Evolutionary conservation across 257 asterid species (phyloP), one percentile per base, ranked within the genome.

Genomic region (Thymus quinquecostatus): DNA sequence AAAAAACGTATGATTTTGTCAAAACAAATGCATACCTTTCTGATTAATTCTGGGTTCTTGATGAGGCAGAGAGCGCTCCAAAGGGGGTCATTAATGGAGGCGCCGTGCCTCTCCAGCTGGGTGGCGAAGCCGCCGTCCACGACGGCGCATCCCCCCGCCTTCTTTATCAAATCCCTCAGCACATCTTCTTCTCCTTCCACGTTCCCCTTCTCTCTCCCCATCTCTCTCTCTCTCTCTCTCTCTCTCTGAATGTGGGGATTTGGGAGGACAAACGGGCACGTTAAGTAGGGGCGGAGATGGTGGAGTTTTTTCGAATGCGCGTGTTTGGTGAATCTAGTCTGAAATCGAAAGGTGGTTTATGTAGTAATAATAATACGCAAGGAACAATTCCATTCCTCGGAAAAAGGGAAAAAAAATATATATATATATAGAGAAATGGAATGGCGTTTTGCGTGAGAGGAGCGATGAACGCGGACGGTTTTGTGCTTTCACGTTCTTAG

Each of bases 51-150:
- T 29, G 92, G 96, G 36, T 80, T 81, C 71, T 86, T 87, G 72
- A 91, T 84, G 32, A 91, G 86, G 75, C 87, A 91, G 63, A 91
- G 83, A 28, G 96, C 92, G 63, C 92, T 89, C 98, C 96, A 92
- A 6, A 92, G 89, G 28, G 98, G 96, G 71, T 92, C 98, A 59
- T 92, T 80, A 51, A 92, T 85, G 78, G 78, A 60, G 64, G 96
- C 96, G 48, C 96, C 96, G 59, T 86, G 94, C 27, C 28, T 76
- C 81, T 89, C 90, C 2, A 92, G 85, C 78, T 89, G 89, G 65
- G 96, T 92, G 58, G 96, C 90, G 71, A 92, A 87, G 54, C 98
- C 96, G 10, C 98, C 96, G 40, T 92, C 98, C 64, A 92, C 77
- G 68, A 92, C 92, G 66, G 96, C 96, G 75, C 96, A 89, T 32